Percentiles rank a stretch among this genome's conserved stretches.
Evolutionary conservation across 2,329 filamentous ascomycete species (phyloP).

Genomic region (Ophiocordyceps camponoti-rufipedis): DNA sequence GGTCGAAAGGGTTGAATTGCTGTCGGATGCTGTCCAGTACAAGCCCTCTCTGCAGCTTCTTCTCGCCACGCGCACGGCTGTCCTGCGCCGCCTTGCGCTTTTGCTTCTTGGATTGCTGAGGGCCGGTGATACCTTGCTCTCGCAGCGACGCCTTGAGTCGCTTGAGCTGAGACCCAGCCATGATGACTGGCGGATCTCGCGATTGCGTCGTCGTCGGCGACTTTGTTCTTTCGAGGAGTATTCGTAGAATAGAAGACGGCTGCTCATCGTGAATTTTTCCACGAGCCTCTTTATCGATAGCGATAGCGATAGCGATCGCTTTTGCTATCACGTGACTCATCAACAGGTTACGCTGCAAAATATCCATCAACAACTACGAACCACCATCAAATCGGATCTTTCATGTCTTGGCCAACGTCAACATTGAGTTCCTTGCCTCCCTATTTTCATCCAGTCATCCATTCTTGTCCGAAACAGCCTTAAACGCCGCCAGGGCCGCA

Average conservation of each 20-base stretch:
- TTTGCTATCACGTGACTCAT: too few species aligned
- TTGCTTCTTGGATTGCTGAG: slow-evolving; percentile 90
- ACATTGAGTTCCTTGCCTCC: too few species aligned
- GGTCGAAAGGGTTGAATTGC: slow-evolving; percentile 94
- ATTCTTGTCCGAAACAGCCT: too few species aligned
- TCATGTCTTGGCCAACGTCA: too few species aligned
- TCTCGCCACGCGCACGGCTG: slow-evolving; percentile 46
- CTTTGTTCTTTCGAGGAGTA: too few species aligned
- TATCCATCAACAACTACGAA: too few species aligned
- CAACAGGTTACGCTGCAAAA: too few species aligned
- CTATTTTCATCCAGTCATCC: too few species aligned
- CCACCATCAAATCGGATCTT: too few species aligned
- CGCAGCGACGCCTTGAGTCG: slow-evolving; percentile 79
- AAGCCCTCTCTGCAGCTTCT: slow-evolving; percentile 57
- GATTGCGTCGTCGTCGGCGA: neutral
- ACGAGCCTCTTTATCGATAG: neutral
- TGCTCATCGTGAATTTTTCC: neutral
- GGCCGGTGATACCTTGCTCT: slow-evolving; percentile 77
- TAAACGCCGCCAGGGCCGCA: too few species aligned
- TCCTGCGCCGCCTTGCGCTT: slow-evolving; percentile 57
- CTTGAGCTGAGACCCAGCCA: slow-evolving; percentile 95
- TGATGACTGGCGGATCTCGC: slow-evolving; percentile 16
- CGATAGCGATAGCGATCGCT: too few species aligned
- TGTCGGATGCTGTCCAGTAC: slow-evolving; percentile 78
- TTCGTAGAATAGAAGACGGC: neutral